A percentile compares a stretch with the other conserved stretches of the same genome.
Evolutionary conservation across 768 basidiomycete species (phyloP).

Genomic region (Serendipita sp.): DNA sequence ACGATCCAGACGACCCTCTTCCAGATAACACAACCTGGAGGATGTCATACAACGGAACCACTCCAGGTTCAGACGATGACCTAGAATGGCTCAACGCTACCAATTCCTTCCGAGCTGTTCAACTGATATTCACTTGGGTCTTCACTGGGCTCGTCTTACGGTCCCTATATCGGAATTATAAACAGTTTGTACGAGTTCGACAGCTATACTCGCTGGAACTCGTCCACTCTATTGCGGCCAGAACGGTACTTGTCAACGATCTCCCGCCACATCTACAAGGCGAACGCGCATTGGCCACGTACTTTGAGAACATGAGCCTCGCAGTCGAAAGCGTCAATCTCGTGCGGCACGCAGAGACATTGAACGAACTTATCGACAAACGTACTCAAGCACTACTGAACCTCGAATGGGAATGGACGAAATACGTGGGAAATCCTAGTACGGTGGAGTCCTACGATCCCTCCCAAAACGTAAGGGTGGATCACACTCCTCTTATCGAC

Average conservation of each 20-base stretch:
- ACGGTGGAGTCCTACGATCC: constrained; percentile 69
- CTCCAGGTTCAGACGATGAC: constrained; percentile 23
- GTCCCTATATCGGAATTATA: constrained; percentile 80
- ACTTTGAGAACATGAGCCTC: constrained; percentile 80
- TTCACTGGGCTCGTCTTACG: constrained; percentile 79
- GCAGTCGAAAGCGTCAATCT: constrained; percentile 86
- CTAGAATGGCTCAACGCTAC: constrained; percentile 84
- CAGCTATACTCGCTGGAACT: constrained; percentile 91
- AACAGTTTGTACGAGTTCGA: constrained; percentile 72
- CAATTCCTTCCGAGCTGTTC: constrained; percentile 73
- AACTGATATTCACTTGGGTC: constrained; percentile 85
- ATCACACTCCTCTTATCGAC: constrained; percentile 14
- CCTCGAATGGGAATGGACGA: constrained; percentile 74
- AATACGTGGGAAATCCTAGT: constrained; percentile 90
- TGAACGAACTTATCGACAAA: constrained; percentile 58
- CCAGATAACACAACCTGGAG: constrained; percentile 27
- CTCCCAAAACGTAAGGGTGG: constrained; percentile 30
- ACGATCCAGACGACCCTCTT: constrained; percentile 19
- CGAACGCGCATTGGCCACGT: constrained; percentile 76
- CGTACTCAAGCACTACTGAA: constrained; percentile 66
- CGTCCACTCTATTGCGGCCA: constrained; percentile 84
- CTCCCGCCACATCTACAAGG: constrained; percentile 74
- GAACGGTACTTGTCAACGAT: constrained; percentile 77
- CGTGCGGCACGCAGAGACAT: constrained; percentile 60
- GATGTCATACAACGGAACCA: constrained; percentile 21